Evolutionary conservation across 768 basidiomycete species (phyloP).

Genomic region (Lentinula edodes): DNA sequence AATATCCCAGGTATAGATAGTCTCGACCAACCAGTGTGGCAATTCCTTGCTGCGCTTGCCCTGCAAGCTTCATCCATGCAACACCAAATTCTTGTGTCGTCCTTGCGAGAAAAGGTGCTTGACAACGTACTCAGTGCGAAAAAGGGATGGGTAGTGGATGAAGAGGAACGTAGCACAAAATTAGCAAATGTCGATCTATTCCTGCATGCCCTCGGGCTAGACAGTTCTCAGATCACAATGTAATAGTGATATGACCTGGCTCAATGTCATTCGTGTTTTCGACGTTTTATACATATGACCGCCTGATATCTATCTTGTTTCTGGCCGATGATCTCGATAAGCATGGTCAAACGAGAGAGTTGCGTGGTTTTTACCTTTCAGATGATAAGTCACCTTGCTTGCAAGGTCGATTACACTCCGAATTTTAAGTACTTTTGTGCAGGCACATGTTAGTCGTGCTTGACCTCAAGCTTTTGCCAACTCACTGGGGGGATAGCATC

Average conservation of each 20-base stretch:
- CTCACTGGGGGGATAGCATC: too few species aligned
- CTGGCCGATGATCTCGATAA: too few species aligned
- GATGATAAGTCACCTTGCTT: too few species aligned
- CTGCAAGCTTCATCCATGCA: slow-evolving; percentile 81
- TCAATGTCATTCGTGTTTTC: not conserved
- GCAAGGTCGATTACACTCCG: too few species aligned
- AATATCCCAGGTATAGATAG: slow-evolving; percentile 47
- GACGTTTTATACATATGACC: too few species aligned
- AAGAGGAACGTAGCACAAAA: slow-evolving; percentile 72
- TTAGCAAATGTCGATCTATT: slow-evolving; percentile 92
- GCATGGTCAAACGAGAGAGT: too few species aligned
- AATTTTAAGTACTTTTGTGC: too few species aligned
- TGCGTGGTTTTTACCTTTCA: too few species aligned
- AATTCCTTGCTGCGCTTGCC: slow-evolving; percentile 86
- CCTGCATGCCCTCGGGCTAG: slow-evolving; percentile 71
- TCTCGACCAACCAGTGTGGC: slow-evolving; percentile 91
- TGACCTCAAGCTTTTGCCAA: too few species aligned
- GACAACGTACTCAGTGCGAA: slow-evolving; percentile 81
- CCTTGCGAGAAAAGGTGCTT: slow-evolving; percentile 88
- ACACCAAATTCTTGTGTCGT: slow-evolving; percentile 80
- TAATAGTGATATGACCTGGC: slow-evolving; percentile 19
- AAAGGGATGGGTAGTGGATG: slow-evolving; percentile 66
- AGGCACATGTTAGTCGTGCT: too few species aligned
- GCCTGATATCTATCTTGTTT: too few species aligned
- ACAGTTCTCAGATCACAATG: slow-evolving; percentile 67